Evolutionary conservation across 257 asterid species (phyloP).

Genomic region (Ilex aquifolium): DNA sequence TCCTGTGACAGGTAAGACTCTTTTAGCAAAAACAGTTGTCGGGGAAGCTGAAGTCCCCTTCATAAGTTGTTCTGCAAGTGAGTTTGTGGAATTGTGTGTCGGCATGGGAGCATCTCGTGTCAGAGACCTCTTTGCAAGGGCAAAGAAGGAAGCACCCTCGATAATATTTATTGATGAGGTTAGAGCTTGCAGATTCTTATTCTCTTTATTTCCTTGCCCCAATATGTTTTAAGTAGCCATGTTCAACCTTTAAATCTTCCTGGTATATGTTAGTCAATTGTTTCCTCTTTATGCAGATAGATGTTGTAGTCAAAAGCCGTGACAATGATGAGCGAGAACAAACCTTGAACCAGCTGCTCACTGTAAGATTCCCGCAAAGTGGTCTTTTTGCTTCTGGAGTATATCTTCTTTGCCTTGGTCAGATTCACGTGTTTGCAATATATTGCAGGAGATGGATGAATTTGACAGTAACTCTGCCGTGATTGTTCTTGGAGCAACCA

Average conservation of each 20-base stretch:
- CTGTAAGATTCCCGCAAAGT: conserved; percentile 49
- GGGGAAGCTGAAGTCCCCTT: conserved; percentile 99
- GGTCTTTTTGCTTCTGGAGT: conserved; percentile 2
- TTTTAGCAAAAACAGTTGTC: conserved; percentile 96
- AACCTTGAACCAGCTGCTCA: conserved; percentile 93
- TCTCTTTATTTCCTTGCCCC: conserved; percentile 3
- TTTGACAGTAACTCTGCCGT: conserved; percentile 98
- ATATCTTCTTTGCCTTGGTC: conserved; percentile 10
- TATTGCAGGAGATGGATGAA: conserved; percentile 97
- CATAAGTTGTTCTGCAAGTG: conserved; percentile 98
- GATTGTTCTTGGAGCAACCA: conserved; percentile 98
- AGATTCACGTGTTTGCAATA: conserved; percentile 22
- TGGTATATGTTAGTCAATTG: neutral
- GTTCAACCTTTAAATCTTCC: conserved; percentile 10
- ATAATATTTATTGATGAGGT: conserved; percentile 99
- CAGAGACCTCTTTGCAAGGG: conserved; percentile 96
- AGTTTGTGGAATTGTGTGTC: conserved; percentile 94
- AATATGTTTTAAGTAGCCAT: conserved; percentile 6
- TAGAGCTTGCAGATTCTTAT: conserved; percentile 5
- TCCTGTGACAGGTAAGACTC: conserved; percentile 99
- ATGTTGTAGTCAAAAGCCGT: conserved; percentile 99
- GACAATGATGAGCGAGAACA: conserved; percentile 99
- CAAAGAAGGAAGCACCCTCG: conserved; percentile 98
- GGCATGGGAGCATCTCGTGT: conserved; percentile 99
- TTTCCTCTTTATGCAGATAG: conserved; percentile 60